A percentile compares a stretch with the other conserved stretches of the same genome.
These are phyloP conservation scores for Chalciporus sp. DNA, from an alignment of 1,284 basidiomycete species.

Conservation along the genomic window DNA sequence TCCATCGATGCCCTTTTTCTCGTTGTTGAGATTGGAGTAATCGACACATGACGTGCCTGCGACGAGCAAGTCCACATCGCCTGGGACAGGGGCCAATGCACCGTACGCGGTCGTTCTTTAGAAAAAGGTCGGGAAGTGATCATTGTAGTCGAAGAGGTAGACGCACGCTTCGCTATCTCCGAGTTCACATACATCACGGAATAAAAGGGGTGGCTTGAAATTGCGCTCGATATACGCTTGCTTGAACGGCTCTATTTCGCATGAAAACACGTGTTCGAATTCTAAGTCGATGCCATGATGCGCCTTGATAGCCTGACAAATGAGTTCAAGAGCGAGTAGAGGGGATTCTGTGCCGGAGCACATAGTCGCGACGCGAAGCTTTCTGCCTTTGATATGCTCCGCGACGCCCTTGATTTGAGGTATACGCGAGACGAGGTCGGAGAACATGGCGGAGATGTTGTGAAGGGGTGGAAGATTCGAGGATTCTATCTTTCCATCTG, in stretches of 20 bases:
- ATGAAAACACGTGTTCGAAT: constrained; percentile 94
- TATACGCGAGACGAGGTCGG: constrained; percentile 77
- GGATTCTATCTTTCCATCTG: constrained; percentile 46
- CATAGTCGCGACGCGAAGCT: constrained; percentile 94
- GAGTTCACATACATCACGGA: constrained; percentile 93
- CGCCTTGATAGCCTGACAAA: constrained; percentile 74
- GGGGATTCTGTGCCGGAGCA: constrained; percentile 97
- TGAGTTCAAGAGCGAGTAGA: constrained; percentile 85
- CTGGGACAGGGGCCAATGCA: constrained; percentile 82
- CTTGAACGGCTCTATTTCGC: constrained; percentile 98
- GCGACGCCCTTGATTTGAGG: constrained; percentile 72
- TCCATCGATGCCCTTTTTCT: constrained; percentile 86
- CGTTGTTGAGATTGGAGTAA: constrained; percentile 93
- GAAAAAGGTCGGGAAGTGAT: constrained; percentile 14
- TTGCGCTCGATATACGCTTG: constrained; percentile 98
- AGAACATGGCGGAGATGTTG: constrained; percentile 83
- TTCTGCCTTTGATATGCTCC: constrained; percentile 75
- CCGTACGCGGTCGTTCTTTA: constrained; percentile 89
- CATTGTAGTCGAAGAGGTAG: not conserved
- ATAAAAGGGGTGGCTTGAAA: constrained; percentile 88
- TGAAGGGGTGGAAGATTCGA: constrained; percentile 81
- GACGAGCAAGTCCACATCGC: constrained; percentile 87
- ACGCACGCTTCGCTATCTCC: constrained; percentile 73
- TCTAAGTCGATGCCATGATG: constrained; percentile 68
- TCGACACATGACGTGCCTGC: constrained; percentile 97